These are phyloP conservation scores for Colletotrichum eremochloae DNA, from an alignment of 2,329 filamentous ascomycete genomes.

Conservation along the genomic window DNA sequence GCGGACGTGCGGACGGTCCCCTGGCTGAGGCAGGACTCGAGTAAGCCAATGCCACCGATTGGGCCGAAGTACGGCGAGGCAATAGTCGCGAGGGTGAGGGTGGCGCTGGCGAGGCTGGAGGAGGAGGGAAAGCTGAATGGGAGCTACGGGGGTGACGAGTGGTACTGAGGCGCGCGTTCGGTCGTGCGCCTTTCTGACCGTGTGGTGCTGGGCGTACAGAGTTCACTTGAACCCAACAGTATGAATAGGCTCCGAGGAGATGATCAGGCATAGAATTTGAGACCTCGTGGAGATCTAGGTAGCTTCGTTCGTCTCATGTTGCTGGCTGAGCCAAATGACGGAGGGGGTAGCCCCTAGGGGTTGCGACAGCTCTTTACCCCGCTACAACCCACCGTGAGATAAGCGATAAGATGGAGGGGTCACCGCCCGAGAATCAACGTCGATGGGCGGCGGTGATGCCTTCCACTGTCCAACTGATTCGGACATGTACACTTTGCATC, in stretches of 20 bases:
- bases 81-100: conserved; percentile 46
- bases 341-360: background rate
- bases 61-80: conserved; percentile 48
- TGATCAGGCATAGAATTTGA: background rate
- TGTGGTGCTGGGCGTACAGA: background rate
- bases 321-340: background rate
- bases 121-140: conserved; percentile 45
- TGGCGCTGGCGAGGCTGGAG: conserved; percentile 43
- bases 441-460: conserved; percentile 11
- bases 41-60: conserved; percentile 44
- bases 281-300: background rate
- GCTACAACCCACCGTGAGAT: conserved; percentile 34
- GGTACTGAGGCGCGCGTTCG: conserved; percentile 27
- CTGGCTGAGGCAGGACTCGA: conserved; percentile 47
- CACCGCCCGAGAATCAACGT: background rate
- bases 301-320: conserved; percentile 12
- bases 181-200: background rate
- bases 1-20: conserved; percentile 31
- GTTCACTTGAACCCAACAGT: background rate
- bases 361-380: conserved; percentile 38
- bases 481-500: background rate
- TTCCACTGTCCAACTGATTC: background rate
- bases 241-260: no score
- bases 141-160: conserved; percentile 41
- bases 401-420: conserved; percentile 35